phyloP scores from a whole-genome alignment of 2,329 filamentous ascomycete genomes.

The Mycosphaerella arachidis region DNA sequence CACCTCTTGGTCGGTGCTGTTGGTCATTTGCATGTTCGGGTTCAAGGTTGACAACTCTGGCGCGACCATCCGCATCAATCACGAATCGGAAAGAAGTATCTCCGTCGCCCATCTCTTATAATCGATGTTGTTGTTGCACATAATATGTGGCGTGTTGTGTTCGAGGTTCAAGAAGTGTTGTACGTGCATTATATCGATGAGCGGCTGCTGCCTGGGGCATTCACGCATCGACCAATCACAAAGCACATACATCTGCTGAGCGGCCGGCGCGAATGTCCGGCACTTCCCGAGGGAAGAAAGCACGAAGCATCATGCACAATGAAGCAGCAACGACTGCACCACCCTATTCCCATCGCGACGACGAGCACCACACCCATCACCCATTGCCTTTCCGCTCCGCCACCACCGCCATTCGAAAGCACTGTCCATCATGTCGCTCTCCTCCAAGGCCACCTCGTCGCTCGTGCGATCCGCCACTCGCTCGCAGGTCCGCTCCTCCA shows the following conservation, averaged over 20 bases:
- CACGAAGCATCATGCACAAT: not conserved
- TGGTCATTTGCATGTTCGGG: too few relatives aligned
- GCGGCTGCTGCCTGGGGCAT: not conserved
- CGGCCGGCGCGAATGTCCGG: not conserved
- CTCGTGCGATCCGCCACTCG: constrained; percentile 46
- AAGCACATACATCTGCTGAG: not conserved
- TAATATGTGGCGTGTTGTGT: too few relatives aligned
- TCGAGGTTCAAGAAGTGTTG: not conserved
- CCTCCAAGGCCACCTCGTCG: constrained; percentile 44
- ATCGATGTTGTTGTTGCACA: not conserved
- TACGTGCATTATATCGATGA: not conserved
- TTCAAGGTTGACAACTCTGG: too few relatives aligned
- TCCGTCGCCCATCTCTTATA: too few relatives aligned
- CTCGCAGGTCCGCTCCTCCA: constrained; percentile 43
- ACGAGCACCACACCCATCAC: constrained; percentile 5
- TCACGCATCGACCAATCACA: not conserved
- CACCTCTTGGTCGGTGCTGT: too few relatives aligned
- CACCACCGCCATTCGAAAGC: constrained; percentile 27
- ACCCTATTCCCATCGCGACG: not conserved
- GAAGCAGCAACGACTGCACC: constrained; percentile 6
- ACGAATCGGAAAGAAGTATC: too few relatives aligned
- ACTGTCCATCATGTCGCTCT: constrained; percentile 43
- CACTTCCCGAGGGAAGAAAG: not conserved
- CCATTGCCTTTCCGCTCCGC: constrained; percentile 19
- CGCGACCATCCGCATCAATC: too few relatives aligned